Conservation (phyloP, 2,329 filamentous ascomycete genomes). For the Colletotrichum sp. region DNA sequence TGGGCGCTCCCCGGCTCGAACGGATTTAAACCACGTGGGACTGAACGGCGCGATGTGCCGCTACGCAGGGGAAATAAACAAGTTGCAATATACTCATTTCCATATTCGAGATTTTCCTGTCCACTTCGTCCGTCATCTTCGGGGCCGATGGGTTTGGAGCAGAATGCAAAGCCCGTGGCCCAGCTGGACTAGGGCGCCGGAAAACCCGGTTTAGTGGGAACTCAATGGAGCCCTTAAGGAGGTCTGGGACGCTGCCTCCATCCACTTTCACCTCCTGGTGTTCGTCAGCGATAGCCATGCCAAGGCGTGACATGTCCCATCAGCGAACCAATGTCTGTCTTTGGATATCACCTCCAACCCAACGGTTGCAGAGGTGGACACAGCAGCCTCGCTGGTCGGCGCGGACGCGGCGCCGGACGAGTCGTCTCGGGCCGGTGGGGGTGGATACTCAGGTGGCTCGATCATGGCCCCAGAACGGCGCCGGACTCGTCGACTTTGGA, state of each 20-base stretch:
- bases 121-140: not conserved
- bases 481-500: not conserved
- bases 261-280: not conserved
- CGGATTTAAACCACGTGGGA: not conserved
- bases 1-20: not conserved
- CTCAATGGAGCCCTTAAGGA: not conserved
- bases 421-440: conserved; percentile 6
- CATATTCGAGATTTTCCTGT: not conserved
- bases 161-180: not conserved
- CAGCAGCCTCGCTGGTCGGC: not conserved
- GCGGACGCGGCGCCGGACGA: not conserved
- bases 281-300: not conserved
- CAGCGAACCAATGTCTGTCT: not conserved
- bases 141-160: not conserved
- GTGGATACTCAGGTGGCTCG: conserved; percentile 2
- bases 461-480: conserved; percentile 10
- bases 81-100: not conserved
- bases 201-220: not conserved
- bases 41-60: not conserved
- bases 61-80: not conserved
- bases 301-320: not conserved
- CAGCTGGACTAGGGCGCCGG: not conserved
- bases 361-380: not conserved
- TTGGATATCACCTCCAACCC: not conserved
- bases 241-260: not conserved